Base-by-base conservation (phyloP, 148 eudicot genomes). In the Rhododendron mucronatum region DNA sequence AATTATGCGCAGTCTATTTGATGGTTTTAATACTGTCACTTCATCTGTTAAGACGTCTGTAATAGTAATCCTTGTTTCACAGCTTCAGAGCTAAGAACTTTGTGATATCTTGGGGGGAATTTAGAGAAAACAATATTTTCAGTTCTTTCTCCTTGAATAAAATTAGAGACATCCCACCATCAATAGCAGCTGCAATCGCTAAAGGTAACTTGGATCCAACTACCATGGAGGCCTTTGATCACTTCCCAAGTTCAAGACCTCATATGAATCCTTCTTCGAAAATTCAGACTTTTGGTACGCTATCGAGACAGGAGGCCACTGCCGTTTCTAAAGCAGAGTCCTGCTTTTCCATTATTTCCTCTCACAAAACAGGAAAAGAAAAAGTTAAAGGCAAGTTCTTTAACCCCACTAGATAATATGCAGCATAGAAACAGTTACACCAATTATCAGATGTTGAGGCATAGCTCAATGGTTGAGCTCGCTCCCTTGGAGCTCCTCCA, bases 151-250 rank as follows among this genome's bases (percentile, higher is more conserved):
- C 88, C 91, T 89, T 93, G 84, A 93, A 91, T 76, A 26, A n/a
- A 0, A 81, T 55, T 86, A 93, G 94, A 86, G 89, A 89, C 65
- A 77, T 93, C 3, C 87, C 95, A 81, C 89, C 93, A 26, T 86
- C 95, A 80, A 83, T 91, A 78, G 97, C 97, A 28, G 87, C 87
- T 83, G 93, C 97, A 85, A 94, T 95, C 83, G 96, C 97, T 59
- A 89, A 91, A 89, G 97, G 96, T 78, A 87, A 89, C 47, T 81
- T 95, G 84, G 92, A 95, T 79, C 98, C 98, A 33, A 84, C 80
- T 81, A 92, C 95, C 81, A 92, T 94, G 98, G 87, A 94, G 87
- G 94, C 95, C 33, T 95, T 89, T 86, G 84, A 92, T 57, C 87
- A 86, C 84, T 87, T 88, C 41, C 91, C 90, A 53, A 86, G 85